Percentiles rank a stretch among this genome's conserved stretches.
These are phyloP conservation scores for Astragalus glycyphyllos DNA, from an alignment of 306 rosid genomes.

Conservation along the genomic window DNA sequence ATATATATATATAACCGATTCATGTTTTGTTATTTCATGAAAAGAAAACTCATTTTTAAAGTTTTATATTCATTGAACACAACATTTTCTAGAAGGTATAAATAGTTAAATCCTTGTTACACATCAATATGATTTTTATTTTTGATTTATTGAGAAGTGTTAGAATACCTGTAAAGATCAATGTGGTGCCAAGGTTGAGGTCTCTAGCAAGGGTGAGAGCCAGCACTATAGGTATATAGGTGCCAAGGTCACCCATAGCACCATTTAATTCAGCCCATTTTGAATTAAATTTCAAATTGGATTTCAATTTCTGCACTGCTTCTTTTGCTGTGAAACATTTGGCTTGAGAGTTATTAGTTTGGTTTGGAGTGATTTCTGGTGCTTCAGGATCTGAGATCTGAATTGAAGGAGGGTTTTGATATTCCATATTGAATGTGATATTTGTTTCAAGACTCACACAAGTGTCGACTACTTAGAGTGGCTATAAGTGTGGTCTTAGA, in stretches of 20 bases:
- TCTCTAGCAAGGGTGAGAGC: conserved; percentile 27
- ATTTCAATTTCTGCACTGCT: background rate
- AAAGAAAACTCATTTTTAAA: too few species aligned
- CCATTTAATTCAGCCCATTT: conserved; percentile 34
- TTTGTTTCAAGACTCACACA: too few species aligned
- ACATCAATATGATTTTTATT: too few species aligned
- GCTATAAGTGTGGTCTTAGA: background rate
- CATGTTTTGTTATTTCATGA: too few species aligned
- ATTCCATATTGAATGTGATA: conserved; percentile 15
- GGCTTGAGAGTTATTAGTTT: too few species aligned
- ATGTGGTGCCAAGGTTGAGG: conserved; percentile 25
- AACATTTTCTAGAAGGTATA: too few species aligned
- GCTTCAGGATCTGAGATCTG: conserved; percentile 34
- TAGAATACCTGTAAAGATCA: conserved; percentile 11
- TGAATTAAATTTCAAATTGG: conserved; percentile 9
- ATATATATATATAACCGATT: too few species aligned
- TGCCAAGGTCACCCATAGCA: conserved; percentile 36
- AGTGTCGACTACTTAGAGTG: background rate
- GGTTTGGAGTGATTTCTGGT: background rate
- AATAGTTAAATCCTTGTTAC: too few species aligned
- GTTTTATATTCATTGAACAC: too few species aligned
- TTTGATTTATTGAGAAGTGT: too few species aligned
- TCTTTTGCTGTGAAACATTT: background rate
- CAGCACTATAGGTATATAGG: conserved; percentile 22
- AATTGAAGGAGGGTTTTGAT: conserved; percentile 22